A percentile compares a stretch with the other conserved stretches of the same genome.
These are phyloP conservation scores for Penicillium sp. DNA, from an alignment of 2,329 filamentous ascomycete species.

Conservation along the genomic window DNA sequence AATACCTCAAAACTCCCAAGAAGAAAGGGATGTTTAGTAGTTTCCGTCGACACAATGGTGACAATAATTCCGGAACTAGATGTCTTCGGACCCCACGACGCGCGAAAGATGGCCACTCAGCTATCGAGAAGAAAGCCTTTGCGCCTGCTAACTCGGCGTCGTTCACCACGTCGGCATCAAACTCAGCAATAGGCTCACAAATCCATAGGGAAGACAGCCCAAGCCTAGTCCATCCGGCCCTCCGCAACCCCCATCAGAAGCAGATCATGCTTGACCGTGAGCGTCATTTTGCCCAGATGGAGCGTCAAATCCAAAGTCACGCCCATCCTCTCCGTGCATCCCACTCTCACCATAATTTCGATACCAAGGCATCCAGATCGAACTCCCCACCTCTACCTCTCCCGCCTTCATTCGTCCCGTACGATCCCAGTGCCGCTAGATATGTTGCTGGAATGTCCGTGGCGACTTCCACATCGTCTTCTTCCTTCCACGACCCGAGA, in stretches of 20 bases:
- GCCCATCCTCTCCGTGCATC: conserved; percentile 5
- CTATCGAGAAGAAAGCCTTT: conserved; percentile 8
- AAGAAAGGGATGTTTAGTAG: conserved; percentile 19
- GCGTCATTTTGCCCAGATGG: not conserved
- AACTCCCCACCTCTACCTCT: not conserved
- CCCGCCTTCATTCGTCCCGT: not conserved
- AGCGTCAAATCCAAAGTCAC: conserved; percentile 7
- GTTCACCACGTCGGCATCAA: conserved; percentile 5
- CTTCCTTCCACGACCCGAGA: conserved; percentile 2
- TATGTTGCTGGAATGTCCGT: conserved; percentile 2
- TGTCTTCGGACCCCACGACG: conserved; percentile 16
- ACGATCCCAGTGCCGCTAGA: not conserved
- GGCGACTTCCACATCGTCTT: not conserved
- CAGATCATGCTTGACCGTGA: conserved; percentile 16
- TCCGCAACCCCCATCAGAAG: conserved; percentile 17
- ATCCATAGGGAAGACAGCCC: conserved; percentile 13
- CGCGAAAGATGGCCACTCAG: conserved; percentile 13
- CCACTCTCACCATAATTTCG: conserved; percentile 10
- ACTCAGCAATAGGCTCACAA: not conserved
- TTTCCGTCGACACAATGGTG: conserved; percentile 17
- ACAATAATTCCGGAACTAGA: conserved; percentile 15
- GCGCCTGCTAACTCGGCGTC: not conserved
- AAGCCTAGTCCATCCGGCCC: conserved; percentile 18
- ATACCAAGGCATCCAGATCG: not conserved
- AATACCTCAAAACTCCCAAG: conserved; percentile 15